These are phyloP conservation scores for Aspergillus pseudonomiae DNA, from an alignment of 2,329 filamentous ascomycete species.

Conservation along the genomic window DNA sequence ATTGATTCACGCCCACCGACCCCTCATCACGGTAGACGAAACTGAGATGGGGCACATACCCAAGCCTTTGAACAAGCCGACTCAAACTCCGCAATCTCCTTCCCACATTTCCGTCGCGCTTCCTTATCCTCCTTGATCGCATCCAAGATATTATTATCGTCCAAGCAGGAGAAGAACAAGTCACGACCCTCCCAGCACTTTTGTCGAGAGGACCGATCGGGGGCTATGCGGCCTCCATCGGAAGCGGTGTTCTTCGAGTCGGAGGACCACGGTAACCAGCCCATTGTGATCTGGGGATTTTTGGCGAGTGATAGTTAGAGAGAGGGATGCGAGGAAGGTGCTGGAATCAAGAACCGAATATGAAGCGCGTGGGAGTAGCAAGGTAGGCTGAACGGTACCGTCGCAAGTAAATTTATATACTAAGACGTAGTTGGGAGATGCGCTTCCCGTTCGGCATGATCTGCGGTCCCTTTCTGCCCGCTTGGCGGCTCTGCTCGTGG, in stretches of 20 bases:
- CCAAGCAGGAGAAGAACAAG: constrained; percentile 83
- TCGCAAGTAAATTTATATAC: not conserved
- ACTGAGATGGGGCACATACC: constrained; percentile 61
- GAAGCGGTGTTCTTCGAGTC: constrained; percentile 44
- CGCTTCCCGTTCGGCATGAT: constrained; percentile 3
- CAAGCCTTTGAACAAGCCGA: constrained; percentile 85
- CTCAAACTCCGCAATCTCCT: constrained; percentile 71
- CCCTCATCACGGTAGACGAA: not conserved
- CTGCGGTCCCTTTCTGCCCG: constrained; percentile 1
- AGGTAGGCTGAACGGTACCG: not conserved
- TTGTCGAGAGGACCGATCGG: constrained; percentile 79
- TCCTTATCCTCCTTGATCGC: constrained; percentile 62
- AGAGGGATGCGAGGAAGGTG: not conserved
- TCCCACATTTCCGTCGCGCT: constrained; percentile 60
- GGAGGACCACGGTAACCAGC: constrained; percentile 53
- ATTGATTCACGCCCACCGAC: not conserved
- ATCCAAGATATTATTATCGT: constrained; percentile 80
- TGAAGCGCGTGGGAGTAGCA: not conserved
- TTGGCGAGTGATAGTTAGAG: not conserved
- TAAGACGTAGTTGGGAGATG: constrained; percentile 2
- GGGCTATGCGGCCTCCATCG: constrained; percentile 71
- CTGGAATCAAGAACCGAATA: not conserved
- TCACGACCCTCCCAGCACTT: constrained; percentile 91
- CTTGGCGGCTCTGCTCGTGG: constrained; percentile 4
- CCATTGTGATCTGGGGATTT: constrained; percentile 46